phyloP scores from a whole-genome alignment of 371 early-diverging fungal genomes.

The Haplosporangium sp. region DNA sequence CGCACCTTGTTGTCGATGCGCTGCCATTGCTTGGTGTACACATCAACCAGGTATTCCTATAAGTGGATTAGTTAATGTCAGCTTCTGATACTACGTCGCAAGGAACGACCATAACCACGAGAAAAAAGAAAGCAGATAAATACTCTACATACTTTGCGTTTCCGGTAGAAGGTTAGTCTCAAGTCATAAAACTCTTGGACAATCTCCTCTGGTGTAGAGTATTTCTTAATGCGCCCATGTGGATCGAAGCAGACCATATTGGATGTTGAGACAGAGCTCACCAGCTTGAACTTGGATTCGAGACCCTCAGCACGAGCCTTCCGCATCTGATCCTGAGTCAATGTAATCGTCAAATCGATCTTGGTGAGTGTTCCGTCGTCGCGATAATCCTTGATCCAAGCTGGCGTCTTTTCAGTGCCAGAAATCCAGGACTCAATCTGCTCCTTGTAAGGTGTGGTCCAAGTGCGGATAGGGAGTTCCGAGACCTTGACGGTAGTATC shows the following conservation, averaged over 20 bases:
- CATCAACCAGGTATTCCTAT: slow-evolving; percentile 75
- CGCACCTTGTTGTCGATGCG: slow-evolving; percentile 92
- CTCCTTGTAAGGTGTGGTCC: slow-evolving; percentile 98
- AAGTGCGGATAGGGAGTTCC: slow-evolving; percentile 95
- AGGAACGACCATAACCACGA: not conserved
- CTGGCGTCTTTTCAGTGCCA: slow-evolving; percentile 68
- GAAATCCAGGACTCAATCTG: slow-evolving; percentile 80
- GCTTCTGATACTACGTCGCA: not conserved
- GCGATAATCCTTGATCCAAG: slow-evolving; percentile 77
- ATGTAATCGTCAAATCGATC: slow-evolving; percentile 88
- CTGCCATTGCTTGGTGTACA: slow-evolving; percentile 79
- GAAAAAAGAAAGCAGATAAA: not conserved
- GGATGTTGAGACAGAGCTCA: slow-evolving; percentile 74
- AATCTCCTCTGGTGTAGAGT: slow-evolving; percentile 85
- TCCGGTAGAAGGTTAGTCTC: slow-evolving; percentile 88
- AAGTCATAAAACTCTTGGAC: slow-evolving; percentile 94
- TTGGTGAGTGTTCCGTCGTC: slow-evolving; percentile 86
- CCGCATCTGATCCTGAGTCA: slow-evolving; percentile 76
- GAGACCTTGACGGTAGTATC: slow-evolving; percentile 89
- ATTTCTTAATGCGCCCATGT: slow-evolving; percentile 91
- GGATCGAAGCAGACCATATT: slow-evolving; percentile 99
- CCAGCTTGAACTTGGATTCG: slow-evolving; percentile 88
- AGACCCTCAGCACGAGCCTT: slow-evolving; percentile 83
- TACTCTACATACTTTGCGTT: slow-evolving; percentile 83
- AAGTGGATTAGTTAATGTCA: not conserved